Conservation (phyloP, 768 basidiomycete genomes). For the Boletus rufocinnamomeus region DNA sequence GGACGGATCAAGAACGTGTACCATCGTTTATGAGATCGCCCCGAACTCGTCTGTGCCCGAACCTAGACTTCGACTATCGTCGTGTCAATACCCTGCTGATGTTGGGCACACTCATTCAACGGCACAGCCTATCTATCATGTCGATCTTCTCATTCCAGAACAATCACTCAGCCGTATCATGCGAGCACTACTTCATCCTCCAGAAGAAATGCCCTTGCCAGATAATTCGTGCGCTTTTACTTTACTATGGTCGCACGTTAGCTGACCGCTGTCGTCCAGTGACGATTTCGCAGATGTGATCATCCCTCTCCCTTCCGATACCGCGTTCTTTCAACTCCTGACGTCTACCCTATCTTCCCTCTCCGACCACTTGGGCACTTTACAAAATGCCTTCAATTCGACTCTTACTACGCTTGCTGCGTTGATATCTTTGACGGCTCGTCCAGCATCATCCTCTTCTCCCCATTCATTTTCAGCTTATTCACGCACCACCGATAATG, state of each 20-base stretch:
- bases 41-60: constrained; percentile 49
- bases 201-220: background rate
- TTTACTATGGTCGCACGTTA: background rate
- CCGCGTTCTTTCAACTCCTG: constrained; percentile 78
- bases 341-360: constrained; percentile 59
- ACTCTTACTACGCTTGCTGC: constrained; percentile 51
- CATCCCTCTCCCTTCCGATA: constrained; percentile 79
- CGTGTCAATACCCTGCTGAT: constrained; percentile 26
- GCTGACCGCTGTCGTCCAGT: constrained; percentile 8
- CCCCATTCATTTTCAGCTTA: constrained; percentile 36
- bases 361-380: constrained; percentile 47
- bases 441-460: constrained; percentile 35
- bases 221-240: constrained; percentile 12
- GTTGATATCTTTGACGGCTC: constrained; percentile 35
- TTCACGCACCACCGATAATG: constrained; percentile 26
- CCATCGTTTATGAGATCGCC: constrained; percentile 59
- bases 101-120: background rate
- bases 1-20: constrained; percentile 12
- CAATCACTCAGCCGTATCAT: constrained; percentile 8
- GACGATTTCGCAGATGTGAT: constrained; percentile 51
- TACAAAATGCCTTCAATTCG: constrained; percentile 53
- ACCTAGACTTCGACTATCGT: constrained; percentile 57
- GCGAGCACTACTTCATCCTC: constrained; percentile 6
- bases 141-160: constrained; percentile 19
- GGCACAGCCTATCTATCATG: constrained; percentile 10